These are phyloP conservation scores for Sporothrix luriei DNA, from an alignment of 2,329 filamentous ascomycete genomes.

Conservation along the genomic window DNA sequence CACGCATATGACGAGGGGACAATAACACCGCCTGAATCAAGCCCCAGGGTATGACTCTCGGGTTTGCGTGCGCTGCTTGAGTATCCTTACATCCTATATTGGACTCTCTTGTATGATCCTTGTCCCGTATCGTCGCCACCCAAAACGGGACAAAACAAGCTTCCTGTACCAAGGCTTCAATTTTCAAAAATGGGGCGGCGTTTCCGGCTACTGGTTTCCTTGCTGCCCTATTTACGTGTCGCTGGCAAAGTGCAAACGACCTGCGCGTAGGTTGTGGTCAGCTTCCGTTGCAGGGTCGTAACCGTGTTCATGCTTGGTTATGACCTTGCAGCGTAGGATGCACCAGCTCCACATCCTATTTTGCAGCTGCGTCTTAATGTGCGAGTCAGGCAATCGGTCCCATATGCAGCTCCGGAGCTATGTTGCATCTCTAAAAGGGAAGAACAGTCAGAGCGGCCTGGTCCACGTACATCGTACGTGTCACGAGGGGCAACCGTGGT, in stretches of 20 bases:
- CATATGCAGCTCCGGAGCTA: not conserved
- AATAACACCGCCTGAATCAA: not conserved
- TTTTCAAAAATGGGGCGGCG: not conserved
- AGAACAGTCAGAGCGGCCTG: not conserved
- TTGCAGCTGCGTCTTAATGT: not conserved
- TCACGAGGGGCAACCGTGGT: slow-evolving; percentile 10
- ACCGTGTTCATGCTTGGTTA: slow-evolving; percentile 13
- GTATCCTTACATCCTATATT: not conserved
- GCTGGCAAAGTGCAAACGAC: not conserved
- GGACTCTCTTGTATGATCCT: not conserved
- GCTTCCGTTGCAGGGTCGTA: slow-evolving; percentile 20
- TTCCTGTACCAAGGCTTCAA: not conserved
- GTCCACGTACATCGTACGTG: not conserved
- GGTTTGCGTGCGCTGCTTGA: not conserved
- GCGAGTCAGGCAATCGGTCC: not conserved
- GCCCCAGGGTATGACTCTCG: not conserved
- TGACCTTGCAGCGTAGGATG: slow-evolving; percentile 7
- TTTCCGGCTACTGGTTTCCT: not conserved
- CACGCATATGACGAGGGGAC: not conserved
- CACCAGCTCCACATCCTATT: not conserved
- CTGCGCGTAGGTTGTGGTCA: not conserved
- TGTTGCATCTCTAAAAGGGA: slow-evolving; percentile 4
- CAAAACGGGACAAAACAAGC: not conserved
- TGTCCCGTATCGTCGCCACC: not conserved
- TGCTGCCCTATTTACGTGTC: not conserved